Evolutionary conservation across 805 yeast genomes (phyloP).

Genomic region (Ogataea trehalophila): DNA sequence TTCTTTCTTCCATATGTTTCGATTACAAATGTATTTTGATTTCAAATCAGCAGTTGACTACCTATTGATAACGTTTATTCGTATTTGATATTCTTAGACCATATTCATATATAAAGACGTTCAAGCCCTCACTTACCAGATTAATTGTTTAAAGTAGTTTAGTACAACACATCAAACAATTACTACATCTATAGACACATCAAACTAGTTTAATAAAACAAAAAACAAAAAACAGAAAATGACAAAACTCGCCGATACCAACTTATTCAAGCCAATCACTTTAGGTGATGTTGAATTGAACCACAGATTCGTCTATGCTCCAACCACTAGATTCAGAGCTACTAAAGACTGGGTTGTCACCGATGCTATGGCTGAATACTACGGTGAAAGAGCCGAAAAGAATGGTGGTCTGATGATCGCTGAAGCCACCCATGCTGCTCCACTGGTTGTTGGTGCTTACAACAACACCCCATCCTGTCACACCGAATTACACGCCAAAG

Average conservation of each 20-base stretch:
- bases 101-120: too few species aligned
- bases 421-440: constrained; percentile 49
- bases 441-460: constrained; percentile 38
- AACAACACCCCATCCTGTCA: constrained; percentile 46
- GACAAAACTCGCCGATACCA: constrained; percentile 2
- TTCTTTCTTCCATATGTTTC: too few species aligned
- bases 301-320: constrained; percentile 42
- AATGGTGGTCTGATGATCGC: constrained; percentile 57
- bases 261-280: constrained; percentile 37
- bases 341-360: constrained; percentile 33
- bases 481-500: constrained; percentile 38
- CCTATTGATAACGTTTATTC: too few species aligned
- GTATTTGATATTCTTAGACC: too few species aligned
- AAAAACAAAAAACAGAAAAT: too few species aligned
- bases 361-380: constrained; percentile 44
- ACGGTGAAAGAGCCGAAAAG: constrained; percentile 44
- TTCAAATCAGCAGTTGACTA: too few species aligned
- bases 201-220: too few species aligned
- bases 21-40: too few species aligned
- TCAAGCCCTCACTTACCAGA: too few species aligned
- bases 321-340: constrained; percentile 43
- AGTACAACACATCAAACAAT: too few species aligned
- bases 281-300: constrained; percentile 32
- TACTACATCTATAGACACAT: too few species aligned
- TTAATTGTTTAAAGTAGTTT: too few species aligned